These are phyloP conservation scores for Bretschneidera sinensis DNA, from an alignment of 345 rosid genomes.

Conservation along the genomic window DNA sequence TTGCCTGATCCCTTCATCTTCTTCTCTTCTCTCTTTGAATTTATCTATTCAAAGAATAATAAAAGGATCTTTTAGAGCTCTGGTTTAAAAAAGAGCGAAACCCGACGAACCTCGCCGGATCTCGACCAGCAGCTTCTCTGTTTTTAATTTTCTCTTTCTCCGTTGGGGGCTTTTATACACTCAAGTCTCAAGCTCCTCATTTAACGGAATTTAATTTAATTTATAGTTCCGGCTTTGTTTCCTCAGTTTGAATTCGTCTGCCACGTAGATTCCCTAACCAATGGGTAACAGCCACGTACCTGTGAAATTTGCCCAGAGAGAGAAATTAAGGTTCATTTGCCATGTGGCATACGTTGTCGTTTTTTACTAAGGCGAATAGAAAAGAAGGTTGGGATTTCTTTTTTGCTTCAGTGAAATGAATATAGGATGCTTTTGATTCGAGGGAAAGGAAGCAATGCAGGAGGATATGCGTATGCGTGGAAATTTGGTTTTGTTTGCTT, in stretches of 20 bases:
- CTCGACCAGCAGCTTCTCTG: slow-evolving; percentile 12
- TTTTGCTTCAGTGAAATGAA: too few species aligned
- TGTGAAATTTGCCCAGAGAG: background rate
- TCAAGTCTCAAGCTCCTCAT: background rate
- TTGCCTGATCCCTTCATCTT: slow-evolving; percentile 37
- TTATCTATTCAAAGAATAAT: background rate
- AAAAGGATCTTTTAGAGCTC: background rate
- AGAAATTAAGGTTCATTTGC: background rate
- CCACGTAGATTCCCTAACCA: background rate
- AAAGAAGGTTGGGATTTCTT: too few species aligned
- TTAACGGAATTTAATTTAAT: slow-evolving; percentile 15
- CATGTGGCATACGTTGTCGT: background rate
- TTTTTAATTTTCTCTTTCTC: background rate
- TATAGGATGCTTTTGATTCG: background rate
- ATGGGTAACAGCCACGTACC: too few species aligned
- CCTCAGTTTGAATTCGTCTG: background rate
- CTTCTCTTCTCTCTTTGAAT: background rate
- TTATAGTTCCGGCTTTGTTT: slow-evolving; percentile 7
- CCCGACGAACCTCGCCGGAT: slow-evolving; percentile 43
- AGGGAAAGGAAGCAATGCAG: background rate
- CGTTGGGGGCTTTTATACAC: background rate
- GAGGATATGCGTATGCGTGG: background rate
- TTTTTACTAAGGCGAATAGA: too few species aligned
- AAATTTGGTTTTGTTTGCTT: background rate
- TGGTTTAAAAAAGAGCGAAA: slow-evolving; percentile 14